phyloP scores from a whole-genome alignment of 2,329 filamentous ascomycete species.

The Dothistroma septosporum region DNA sequence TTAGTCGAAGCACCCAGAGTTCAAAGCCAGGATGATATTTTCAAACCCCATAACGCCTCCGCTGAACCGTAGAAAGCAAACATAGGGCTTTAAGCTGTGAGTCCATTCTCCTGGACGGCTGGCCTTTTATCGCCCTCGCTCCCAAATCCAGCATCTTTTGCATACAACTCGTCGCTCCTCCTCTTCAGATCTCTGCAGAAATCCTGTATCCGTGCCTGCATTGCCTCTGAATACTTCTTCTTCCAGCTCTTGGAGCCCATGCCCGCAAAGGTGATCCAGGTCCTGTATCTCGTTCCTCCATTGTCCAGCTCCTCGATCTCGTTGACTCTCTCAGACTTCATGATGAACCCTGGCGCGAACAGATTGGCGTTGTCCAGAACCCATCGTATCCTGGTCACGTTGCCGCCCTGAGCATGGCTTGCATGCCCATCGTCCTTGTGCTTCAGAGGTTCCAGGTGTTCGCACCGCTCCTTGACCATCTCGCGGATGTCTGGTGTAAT shows the following conservation, averaged over 20 bases:
- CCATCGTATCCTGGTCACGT: conserved; percentile 33
- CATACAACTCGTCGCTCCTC: conserved; percentile 2
- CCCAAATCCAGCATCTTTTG: not conserved
- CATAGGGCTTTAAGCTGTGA: not conserved
- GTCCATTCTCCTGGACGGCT: not conserved
- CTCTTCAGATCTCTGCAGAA: conserved; percentile 8
- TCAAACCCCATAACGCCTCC: not conserved
- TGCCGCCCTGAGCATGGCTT: conserved; percentile 12
- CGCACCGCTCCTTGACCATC: conserved; percentile 35
- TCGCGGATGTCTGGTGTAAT: conserved; percentile 35
- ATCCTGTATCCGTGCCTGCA: conserved; percentile 21
- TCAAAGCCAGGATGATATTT: not conserved
- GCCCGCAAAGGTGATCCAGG: conserved; percentile 46
- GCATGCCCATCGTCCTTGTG: conserved; percentile 20
- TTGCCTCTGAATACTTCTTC: conserved; percentile 40
- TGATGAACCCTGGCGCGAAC: conserved; percentile 32
- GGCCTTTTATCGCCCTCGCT: not conserved
- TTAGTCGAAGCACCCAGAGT: not conserved
- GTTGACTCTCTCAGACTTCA: conserved; percentile 46
- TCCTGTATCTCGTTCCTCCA: conserved; percentile 35
- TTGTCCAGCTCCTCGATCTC: conserved; percentile 41
- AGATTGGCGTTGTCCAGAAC: conserved; percentile 30
- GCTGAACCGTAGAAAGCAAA: not conserved
- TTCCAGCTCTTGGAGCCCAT: conserved; percentile 39
- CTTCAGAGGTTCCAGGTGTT: conserved; percentile 33